Conservation (phyloP, 306 rosid genomes). For the Castanospermum australe region DNA sequence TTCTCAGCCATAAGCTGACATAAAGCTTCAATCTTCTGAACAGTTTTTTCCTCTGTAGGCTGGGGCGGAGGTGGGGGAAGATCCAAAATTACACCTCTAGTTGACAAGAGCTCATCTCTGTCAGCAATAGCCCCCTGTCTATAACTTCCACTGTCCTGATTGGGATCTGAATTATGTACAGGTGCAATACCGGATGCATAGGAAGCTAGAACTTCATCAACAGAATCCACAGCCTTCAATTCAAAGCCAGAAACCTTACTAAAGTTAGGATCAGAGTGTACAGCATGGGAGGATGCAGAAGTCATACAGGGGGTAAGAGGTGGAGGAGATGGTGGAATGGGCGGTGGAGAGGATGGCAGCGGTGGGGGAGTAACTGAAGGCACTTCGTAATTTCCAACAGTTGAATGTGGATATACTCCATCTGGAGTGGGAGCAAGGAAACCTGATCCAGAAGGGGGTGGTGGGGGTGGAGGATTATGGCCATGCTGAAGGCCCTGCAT, state of each 20-base stretch:
- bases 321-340: constrained; percentile 47
- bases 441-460: constrained; percentile 36
- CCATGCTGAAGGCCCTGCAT: constrained; percentile 40
- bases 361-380: constrained; percentile 41
- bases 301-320: constrained; percentile 29
- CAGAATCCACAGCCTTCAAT: constrained; percentile 22
- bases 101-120: constrained; percentile 17
- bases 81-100: constrained; percentile 24
- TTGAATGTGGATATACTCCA: constrained; percentile 36
- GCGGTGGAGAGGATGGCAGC: constrained; percentile 53
- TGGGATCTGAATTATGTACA: constrained; percentile 19
- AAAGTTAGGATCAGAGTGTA: neutral
- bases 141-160: constrained; percentile 37
- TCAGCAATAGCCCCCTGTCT: constrained; percentile 31
- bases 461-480: constrained; percentile 37
- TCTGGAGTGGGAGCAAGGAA: constrained; percentile 29
- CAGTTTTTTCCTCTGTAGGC: constrained; percentile 46
- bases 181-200: constrained; percentile 28
- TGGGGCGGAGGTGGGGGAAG: constrained; percentile 48
- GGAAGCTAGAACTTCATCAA: constrained; percentile 29
- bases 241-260: constrained; percentile 17
- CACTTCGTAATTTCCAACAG: constrained; percentile 43
- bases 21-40: constrained; percentile 51
- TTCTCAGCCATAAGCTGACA: constrained; percentile 50
- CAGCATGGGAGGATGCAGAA: constrained; percentile 28